phyloP scores from a whole-genome alignment of 331 rosid species.

The Quercus tomentella region DNA sequence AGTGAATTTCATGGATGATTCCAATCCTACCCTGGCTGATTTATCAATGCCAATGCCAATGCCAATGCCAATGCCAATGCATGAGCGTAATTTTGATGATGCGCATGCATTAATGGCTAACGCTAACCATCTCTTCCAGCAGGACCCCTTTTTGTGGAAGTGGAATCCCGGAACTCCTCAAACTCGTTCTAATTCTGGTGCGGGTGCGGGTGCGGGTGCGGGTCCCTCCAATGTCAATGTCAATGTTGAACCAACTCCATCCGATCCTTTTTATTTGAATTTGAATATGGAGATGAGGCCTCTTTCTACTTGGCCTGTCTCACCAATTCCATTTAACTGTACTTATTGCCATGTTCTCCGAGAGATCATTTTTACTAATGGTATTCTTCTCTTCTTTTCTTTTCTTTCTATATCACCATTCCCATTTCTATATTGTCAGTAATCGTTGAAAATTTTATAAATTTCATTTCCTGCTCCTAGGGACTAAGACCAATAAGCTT shows the following conservation, averaged over 20 bases:
- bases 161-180: neutral
- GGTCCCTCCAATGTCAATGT: conserved; percentile 8
- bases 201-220: conserved; percentile 1
- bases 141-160: conserved; percentile 5
- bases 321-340: conserved; percentile 35
- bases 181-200: neutral
- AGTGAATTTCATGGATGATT: conserved; percentile 2
- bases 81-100: neutral
- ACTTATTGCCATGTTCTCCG: conserved; percentile 64
- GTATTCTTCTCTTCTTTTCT: conserved; percentile 17
- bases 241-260: too few species aligned
- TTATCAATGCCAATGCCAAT: neutral
- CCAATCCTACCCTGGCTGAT: conserved; percentile 21
- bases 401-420: too few species aligned
- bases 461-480: conserved; percentile 23
- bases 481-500: conserved; percentile 35
- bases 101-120: neutral
- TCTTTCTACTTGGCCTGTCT: conserved; percentile 33
- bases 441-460: neutral
- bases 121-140: neutral
- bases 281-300: neutral
- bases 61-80: neutral
- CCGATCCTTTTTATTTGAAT: too few species aligned
- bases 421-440: neutral
- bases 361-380: conserved; percentile 52